A percentile compares a stretch with the other conserved stretches of the same genome.
phyloP scores from a whole-genome alignment of 345 rosid species.

The Firmiana major region DNA sequence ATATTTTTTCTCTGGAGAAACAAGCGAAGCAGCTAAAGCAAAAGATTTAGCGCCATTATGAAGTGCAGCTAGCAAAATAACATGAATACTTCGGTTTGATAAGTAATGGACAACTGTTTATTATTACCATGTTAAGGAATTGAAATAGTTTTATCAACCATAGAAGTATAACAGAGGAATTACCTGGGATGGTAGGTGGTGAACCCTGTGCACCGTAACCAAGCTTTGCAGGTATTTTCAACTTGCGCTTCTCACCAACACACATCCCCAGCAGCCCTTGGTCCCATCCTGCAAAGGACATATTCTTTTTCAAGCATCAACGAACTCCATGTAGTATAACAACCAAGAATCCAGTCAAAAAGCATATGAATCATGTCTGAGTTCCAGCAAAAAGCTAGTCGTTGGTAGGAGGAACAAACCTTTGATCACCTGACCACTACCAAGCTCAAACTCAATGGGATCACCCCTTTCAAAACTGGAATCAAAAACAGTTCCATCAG shows the following conservation, averaged over 20 bases:
- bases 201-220: conserved; percentile 91
- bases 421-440: conserved; percentile 91
- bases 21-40: not conserved
- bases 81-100: not conserved
- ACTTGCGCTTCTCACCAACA: conserved; percentile 88
- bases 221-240: conserved; percentile 90
- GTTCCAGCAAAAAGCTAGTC: not conserved
- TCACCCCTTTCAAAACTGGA: conserved; percentile 96
- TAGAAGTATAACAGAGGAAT: not conserved
- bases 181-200: conserved; percentile 95
- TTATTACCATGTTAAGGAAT: not conserved
- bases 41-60: not conserved
- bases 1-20: not conserved
- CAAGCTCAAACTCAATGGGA: conserved; percentile 94
- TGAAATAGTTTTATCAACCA: not conserved
- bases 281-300: conserved; percentile 77
- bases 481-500: conserved; percentile 89
- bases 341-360: not conserved
- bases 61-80: not conserved
- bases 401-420: conserved; percentile 38
- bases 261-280: conserved; percentile 89
- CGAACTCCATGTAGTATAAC: not conserved
- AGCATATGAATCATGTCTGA: not conserved
- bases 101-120: not conserved
- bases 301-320: not conserved